Evolutionary conservation across 306 rosid genomes (phyloP), one percentile per base, ranked within the genome.

Genomic region (Abrus pulchellus): DNA sequence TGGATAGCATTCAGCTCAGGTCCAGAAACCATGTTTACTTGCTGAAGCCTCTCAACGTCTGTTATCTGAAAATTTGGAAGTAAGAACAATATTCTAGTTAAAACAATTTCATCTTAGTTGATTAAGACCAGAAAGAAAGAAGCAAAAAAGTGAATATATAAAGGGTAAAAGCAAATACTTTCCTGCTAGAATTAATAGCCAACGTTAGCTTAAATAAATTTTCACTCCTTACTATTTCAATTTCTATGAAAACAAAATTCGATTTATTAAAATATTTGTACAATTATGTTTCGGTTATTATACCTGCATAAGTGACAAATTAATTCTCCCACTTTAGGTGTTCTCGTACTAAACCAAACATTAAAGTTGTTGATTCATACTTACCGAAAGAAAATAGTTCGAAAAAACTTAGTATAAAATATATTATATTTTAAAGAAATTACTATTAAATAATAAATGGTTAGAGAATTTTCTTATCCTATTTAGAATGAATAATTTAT

Each of bases 11-110:
- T 90, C 65, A 92, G 57, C 78, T 93, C 99, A 73, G 69, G 87
- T 80, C 90, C 94, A 59, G 97, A 86, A 27, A 90, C 93, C 94
- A 93, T 85, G 84, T 86, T 88, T 47, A 85, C 89, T 80, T 90
- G 93, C 33, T 93, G 87, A 84, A 89, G 52, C 89, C 95, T 94
- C 86, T 93, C 99, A 29, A 90, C 84, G 72, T 94, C 95, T 75
- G 88, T 86, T 60, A 94, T 85, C 98, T 94, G 85, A 38, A 77
- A 43, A 9, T 49, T 59, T 67, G 8, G 5, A 47, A 8, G 13
- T 36, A 27, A 59, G 41, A 32, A 6, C 28, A 5, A 7, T 53
- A 13, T 44, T 77, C 29, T 55, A 50, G 10, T 41, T 5, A 64
- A 8, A 38, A 64, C 3, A 36, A 36, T 63, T 38, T 62, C 68